phyloP scores from a whole-genome alignment of 2,329 filamentous ascomycete species.

The Helicocarpus griseus region DNA sequence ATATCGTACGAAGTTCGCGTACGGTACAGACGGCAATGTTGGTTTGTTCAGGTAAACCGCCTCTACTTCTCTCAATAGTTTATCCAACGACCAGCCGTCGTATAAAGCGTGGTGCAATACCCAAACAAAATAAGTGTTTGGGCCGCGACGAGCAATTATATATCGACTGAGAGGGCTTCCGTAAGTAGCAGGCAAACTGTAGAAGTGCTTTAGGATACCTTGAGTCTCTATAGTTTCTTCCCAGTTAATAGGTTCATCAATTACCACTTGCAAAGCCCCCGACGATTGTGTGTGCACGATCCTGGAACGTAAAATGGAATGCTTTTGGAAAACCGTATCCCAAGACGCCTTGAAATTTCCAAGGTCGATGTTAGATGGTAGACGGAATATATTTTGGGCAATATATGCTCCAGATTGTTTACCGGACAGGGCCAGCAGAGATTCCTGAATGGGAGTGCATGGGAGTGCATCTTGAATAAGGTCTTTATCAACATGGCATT shows the following conservation, averaged over 20 bases:
- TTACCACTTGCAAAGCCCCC: constrained; percentile 22
- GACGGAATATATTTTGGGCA: constrained; percentile 26
- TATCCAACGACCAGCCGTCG: constrained; percentile 26
- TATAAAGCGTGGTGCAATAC: constrained; percentile 37
- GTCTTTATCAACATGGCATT: constrained; percentile 14
- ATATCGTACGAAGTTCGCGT: constrained; percentile 14
- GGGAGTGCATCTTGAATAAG: constrained; percentile 32
- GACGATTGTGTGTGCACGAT: constrained; percentile 19
- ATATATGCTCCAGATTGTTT: constrained; percentile 32
- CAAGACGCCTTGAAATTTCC: constrained; percentile 30
- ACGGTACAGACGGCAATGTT: constrained; percentile 9
- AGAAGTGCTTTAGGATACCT: constrained; percentile 6
- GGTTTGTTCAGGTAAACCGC: constrained; percentile 7
- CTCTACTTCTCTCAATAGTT: constrained; percentile 11
- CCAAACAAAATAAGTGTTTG: constrained; percentile 24
- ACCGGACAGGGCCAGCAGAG: constrained; percentile 29
- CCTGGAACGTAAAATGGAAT: constrained; percentile 35
- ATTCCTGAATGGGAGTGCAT: constrained; percentile 35
- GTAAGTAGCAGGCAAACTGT: constrained; percentile 6
- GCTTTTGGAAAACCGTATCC: constrained; percentile 23
- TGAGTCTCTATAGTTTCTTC: constrained; percentile 7
- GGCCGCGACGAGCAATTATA: constrained; percentile 3
- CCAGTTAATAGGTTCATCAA: constrained; percentile 17
- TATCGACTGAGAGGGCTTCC: constrained; percentile 10
- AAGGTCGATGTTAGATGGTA: constrained; percentile 23